phyloP scores from a whole-genome alignment of 805 yeast species.

The Cyberlindnera japonica region DNA sequence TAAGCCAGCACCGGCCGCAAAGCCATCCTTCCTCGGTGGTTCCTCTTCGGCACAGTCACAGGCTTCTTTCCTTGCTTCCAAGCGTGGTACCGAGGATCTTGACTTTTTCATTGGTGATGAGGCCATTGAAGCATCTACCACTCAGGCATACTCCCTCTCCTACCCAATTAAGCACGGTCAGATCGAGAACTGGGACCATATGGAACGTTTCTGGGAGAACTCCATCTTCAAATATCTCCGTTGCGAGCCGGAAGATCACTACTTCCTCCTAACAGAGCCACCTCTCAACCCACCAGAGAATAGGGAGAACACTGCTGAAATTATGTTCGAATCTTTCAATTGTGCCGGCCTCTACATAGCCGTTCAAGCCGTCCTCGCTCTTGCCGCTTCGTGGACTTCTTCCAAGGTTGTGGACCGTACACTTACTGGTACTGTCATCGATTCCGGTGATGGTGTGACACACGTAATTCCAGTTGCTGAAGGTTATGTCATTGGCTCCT shows the following conservation, averaged over 20 bases:
- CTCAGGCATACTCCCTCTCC: constrained; percentile 80
- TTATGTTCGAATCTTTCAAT: constrained; percentile 97
- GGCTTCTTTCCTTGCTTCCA: constrained; percentile 32
- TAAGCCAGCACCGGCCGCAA: constrained; percentile 42
- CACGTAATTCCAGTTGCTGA: constrained; percentile 99
- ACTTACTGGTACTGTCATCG: constrained; percentile 96
- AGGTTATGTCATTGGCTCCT: constrained; percentile 97
- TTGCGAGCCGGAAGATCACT: constrained; percentile 99
- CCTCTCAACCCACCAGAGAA: constrained; percentile 99
- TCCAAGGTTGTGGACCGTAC: constrained; percentile 93
- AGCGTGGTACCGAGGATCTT: constrained; percentile 89
- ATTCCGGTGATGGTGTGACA: constrained; percentile 98
- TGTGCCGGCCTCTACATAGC: constrained; percentile 99
- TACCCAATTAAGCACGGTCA: constrained; percentile 98
- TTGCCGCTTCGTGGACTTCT: constrained; percentile 99
- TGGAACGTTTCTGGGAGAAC: constrained; percentile 99
- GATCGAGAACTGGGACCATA: constrained; percentile 98
- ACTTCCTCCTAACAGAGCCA: constrained; percentile 93
- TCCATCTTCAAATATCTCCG: constrained; percentile 93
- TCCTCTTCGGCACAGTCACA: constrained; percentile 17
- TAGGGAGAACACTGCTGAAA: constrained; percentile 97
- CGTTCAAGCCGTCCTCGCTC: constrained; percentile 96
- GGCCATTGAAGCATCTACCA: constrained; percentile 86
- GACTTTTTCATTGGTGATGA: constrained; percentile 96
- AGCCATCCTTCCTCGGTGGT: constrained; percentile 39